Evolutionary conservation across 2,329 filamentous ascomycete genomes (phyloP).

Genomic region (Trichophyton rubrum): DNA sequence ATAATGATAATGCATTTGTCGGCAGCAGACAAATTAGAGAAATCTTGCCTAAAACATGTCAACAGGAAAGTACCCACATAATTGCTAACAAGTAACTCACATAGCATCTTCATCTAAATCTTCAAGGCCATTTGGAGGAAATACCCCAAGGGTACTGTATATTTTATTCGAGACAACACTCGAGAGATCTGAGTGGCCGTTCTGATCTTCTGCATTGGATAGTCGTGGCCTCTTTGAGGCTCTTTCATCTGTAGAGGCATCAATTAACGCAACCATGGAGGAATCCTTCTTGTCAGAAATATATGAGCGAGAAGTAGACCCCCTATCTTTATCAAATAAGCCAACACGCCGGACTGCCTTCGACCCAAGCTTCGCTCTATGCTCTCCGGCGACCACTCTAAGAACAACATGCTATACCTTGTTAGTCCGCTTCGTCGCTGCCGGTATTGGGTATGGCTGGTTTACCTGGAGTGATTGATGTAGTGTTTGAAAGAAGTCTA

Average conservation of each 20-base stretch:
- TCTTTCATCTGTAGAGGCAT: slow-evolving; percentile 14
- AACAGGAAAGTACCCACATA: not conserved
- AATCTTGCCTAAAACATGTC: slow-evolving; percentile 26
- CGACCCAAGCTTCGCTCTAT: not conserved
- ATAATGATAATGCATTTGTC: slow-evolving; percentile 44
- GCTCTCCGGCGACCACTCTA: slow-evolving; percentile 11
- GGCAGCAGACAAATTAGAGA: slow-evolving; percentile 37
- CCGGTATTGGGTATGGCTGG: not conserved
- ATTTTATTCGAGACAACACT: slow-evolving; percentile 24
- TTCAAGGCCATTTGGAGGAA: slow-evolving; percentile 24
- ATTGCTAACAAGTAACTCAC: slow-evolving; percentile 31
- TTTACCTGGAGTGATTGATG: slow-evolving; percentile 25
- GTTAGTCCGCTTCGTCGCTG: not conserved
- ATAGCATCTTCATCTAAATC: slow-evolving; percentile 33
- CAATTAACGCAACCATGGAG: slow-evolving; percentile 8
- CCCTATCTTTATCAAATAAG: not conserved
- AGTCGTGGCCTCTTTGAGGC: slow-evolving; percentile 27
- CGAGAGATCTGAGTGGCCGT: slow-evolving; percentile 20
- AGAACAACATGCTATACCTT: slow-evolving; percentile 14
- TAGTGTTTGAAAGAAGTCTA: slow-evolving; percentile 14
- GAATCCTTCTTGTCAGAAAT: not conserved
- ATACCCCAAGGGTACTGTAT: slow-evolving; percentile 25
- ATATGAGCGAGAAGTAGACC: not conserved
- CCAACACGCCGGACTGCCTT: not conserved
- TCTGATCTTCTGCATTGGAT: slow-evolving; percentile 23